Evolutionary conservation across 192 early-diverging fungal species (phyloP), one percentile per base, ranked within the genome.

Genomic region (Diversispora epigaea): DNA sequence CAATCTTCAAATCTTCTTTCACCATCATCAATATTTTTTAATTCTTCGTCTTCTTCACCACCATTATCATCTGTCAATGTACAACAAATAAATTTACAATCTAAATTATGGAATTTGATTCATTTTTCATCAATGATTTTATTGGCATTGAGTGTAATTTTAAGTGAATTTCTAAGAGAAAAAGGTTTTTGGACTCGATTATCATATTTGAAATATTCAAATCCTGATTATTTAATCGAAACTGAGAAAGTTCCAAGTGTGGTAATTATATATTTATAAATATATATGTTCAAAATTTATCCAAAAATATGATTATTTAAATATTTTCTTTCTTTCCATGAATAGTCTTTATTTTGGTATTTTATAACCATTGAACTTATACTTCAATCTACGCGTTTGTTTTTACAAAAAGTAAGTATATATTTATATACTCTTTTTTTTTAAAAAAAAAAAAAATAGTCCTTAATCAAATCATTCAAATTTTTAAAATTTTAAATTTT

Each of bases 261-360:
- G 60, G 70, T 58, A 72, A 45, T 60, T 44, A 45, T 44, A 21
- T 17, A 32, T 39, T 32, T 22, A 41, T 21, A 58, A 12, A 57
- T 25, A 9, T 60, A 6, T 58, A 22, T 25, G 6, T 52, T 25
- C 1, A 6, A 6, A 69, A 21, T 69, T 55, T 52, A 49, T 11
- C 4, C 17, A 19, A 43, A 15, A 1, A 19, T n/a, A 3, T 45
- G 43, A 22, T 4, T 22, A 5, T 55, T 64, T 3, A 15, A 41
- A 64, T 41, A 56, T 19, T 15, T 45, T 21, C 11, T 32, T 39
- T 45, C 6, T 73, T 47, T 39, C 21, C 66, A 41, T 68, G 43
- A 9, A 14, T 70, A 84, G 84, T 78, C 85, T 11, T 57, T 84
- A 55, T 88, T 88, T 77, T 88, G 86, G 86, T 88, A 88, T 64